Evolutionary conservation across 345 rosid genomes (phyloP).

Genomic region (Camelina neglecta): DNA sequence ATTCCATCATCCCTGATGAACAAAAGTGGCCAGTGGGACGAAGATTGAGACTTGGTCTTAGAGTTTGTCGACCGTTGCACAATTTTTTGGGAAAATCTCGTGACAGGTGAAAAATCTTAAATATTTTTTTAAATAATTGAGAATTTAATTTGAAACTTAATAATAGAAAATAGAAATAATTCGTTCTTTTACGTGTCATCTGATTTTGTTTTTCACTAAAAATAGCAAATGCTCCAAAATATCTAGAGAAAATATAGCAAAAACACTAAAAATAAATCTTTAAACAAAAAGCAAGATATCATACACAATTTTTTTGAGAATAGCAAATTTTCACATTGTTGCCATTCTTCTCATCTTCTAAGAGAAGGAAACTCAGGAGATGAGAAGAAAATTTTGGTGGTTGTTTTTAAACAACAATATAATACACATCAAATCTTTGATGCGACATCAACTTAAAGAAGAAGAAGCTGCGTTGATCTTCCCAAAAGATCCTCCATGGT

Average conservation of each 20-base stretch:
- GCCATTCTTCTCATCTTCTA: slow-evolving; percentile 33
- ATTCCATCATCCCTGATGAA: too few species aligned
- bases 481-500: slow-evolving; percentile 43
- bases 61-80: too few species aligned
- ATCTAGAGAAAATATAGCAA: slow-evolving; percentile 25
- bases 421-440: slow-evolving; percentile 15
- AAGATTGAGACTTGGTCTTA: too few species aligned
- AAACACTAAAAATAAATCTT: slow-evolving; percentile 28
- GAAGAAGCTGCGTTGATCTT: slow-evolving; percentile 38
- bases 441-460: slow-evolving; percentile 13
- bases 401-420: slow-evolving; percentile 6
- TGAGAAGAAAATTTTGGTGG: slow-evolving; percentile 24
- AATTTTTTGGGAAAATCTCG: too few species aligned
- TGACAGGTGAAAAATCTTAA: too few species aligned
- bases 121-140: too few species aligned
- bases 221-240: slow-evolving; percentile 23
- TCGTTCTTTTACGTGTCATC: too few species aligned
- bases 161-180: too few species aligned
- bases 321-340: not conserved
- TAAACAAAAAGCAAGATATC: slow-evolving; percentile 17
- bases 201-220: not conserved
- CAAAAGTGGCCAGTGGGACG: too few species aligned
- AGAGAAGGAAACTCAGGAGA: slow-evolving; percentile 5
- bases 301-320: not conserved
- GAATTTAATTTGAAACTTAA: too few species aligned